Evolutionary conservation across 78 protist genomes (phyloP), one percentile per base, ranked within the genome.

Genomic region (Cyanophora paradoxa): DNA sequence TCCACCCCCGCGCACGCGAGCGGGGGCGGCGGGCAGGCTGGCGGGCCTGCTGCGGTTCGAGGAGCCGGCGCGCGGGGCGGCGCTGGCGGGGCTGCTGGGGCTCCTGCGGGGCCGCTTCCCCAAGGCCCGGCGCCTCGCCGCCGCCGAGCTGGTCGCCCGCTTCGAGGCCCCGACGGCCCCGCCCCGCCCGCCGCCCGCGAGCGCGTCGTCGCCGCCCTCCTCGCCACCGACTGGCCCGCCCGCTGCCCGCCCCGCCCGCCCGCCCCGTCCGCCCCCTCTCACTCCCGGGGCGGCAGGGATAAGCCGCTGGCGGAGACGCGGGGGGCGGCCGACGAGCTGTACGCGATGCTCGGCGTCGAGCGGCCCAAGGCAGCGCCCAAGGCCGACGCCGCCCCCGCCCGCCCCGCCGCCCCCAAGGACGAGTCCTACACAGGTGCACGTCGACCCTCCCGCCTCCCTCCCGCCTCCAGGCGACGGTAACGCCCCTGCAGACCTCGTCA

Each of bases 21-120:
- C n/a, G n/a, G n/a, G n/a, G n/a, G n/a, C n/a, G n/a, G n/a, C 24
- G 50, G 7, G 50, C 50, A 14, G 24, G 50, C 50, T 13, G 50
- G 24, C 50, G 13, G 39, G 44, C 2, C 68, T 61, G 50, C 68
- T 61, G 5, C 68, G 34, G 68, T 36, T n/a, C 11, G 34, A 30
- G 7, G 46, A 36, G 8, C 44, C 39, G 8, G 13, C 37, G 40
- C 39, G 42, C 16, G 68, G 13, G 36, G 44, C 68, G 16, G 39
- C 68, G 22, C 42, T 61, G 42, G 44, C 30, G 68, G 34, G 44
- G 68, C 68, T 61, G 68, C 68, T 61, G 14, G 37, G 44, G 34
- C 5, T 61, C 22, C 39, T 36, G 24, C 7, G 36, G 13, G 44
- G 34, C 33, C 37, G 54, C 26, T 46, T 46, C 36, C 68, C 68